Evolutionary conservation across 192 early-diverging fungal species (phyloP).

Genomic region (Umbelopsis vinacea): DNA sequence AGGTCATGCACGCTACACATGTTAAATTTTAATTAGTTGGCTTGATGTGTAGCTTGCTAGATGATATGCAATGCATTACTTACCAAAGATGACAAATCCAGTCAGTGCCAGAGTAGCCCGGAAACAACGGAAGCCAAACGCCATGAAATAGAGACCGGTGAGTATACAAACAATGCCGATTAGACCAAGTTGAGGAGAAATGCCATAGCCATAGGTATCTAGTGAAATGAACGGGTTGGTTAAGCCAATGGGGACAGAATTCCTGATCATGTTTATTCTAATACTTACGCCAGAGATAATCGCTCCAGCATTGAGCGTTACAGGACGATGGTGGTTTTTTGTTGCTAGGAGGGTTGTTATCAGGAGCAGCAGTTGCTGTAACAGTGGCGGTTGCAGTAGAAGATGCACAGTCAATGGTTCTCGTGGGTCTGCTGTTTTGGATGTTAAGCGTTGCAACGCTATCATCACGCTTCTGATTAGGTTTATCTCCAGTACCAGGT

Average conservation of each 20-base stretch:
- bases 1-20: slow-evolving; percentile 43
- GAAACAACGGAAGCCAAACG: slow-evolving; percentile 57
- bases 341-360: not conserved
- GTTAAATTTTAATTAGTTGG: not conserved
- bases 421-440: slow-evolving; percentile 7
- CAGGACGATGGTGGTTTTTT: not conserved
- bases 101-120: slow-evolving; percentile 47
- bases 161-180: slow-evolving; percentile 51
- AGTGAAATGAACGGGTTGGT: not conserved
- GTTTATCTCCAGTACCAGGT: slow-evolving; percentile 3
- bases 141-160: slow-evolving; percentile 47
- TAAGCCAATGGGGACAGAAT: not conserved
- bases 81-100: slow-evolving; percentile 57
- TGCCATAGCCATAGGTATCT: slow-evolving; percentile 46
- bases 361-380: not conserved
- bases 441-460: not conserved
- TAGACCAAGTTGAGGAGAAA: slow-evolving; percentile 43
- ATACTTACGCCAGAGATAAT: slow-evolving; percentile 41
- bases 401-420: slow-evolving; percentile 11
- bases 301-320: slow-evolving; percentile 36
- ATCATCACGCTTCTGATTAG: not conserved
- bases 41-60: not conserved
- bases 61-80: not conserved
- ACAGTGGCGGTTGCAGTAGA: slow-evolving; percentile 20
- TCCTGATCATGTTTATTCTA: not conserved